Evolutionary conservation across 2,329 filamentous ascomycete species (phyloP), one percentile per base, ranked within the genome.

Genomic region (Aspergillus sojae): DNA sequence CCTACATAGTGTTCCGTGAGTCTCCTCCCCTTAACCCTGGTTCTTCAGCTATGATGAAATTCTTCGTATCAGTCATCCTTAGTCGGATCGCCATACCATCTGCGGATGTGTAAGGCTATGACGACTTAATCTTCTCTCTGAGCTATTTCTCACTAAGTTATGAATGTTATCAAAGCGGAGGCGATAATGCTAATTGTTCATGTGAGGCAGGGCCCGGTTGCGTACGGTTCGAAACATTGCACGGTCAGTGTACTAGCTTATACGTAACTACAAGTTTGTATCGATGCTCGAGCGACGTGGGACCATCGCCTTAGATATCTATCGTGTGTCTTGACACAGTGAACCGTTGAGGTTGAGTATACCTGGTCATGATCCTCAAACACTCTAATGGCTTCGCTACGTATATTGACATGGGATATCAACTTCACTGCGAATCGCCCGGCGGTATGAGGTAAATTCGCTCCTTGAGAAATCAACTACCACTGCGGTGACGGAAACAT

Each of bases 51-150:
- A 90, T 94, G 93, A 96, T 94, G 93, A 95, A 88, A 93, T 84
- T 79, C 23, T 81, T 86, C 81, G 85, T 93, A 94, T 93, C 68
- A 91, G 92, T 96, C 93, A 96, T 96, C 93, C 93, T 96, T 96
- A 96, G 92, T 84, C 93, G 86, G 89, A 96, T 69, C 80, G 79
- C 81, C 80, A 75, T 76, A 77, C 74, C 76, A 74, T 76, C 64
- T 69, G 43, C 71, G 71, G 65, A 75, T 77, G 76, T 76, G 75
- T 75, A 69, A 77, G 76, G 73, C 76, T 69, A 72, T 79, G 78
- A 72, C 75, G 79, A 81, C 68, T 67, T 70, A 79, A 81, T 81
- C 79, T 81, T 81, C 79, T 81, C 79, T 81, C 79, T 81, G 79
- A 80, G 41, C 52, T 54, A 14, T 30, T 58, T 57, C 23, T 19